Base-by-base conservation (phyloP, 202 grass and related monocot genomes). In the Thinopyrum obtusiflorum region DNA sequence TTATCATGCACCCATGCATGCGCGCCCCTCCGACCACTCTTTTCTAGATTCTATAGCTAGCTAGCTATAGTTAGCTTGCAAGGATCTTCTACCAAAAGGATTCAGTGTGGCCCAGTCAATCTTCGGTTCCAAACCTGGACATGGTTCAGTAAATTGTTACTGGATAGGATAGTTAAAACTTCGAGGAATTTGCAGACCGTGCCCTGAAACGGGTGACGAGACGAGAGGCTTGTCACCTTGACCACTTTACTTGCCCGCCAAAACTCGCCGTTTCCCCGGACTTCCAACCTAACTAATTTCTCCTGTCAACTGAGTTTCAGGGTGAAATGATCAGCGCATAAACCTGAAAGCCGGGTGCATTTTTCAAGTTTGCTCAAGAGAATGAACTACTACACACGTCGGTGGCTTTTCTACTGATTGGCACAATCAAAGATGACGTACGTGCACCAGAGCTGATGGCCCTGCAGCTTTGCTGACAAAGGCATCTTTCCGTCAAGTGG, bases 401-500 rank as follows among this genome's bases (percentile, higher is more conserved):
- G 71, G 42, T 9, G 44, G 5, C 72, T 55, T 76, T 55, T 4
- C 46, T 0, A 86, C 37, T 80, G 77, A 81, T 28, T 29, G 57
- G 59, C 72, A 86, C 78, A 75, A 86, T 57, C 78, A 86, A 73
- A 63, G 84, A 1, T 31, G 42, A 46, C 42, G 66, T 42, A 14
- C 42, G 20, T 28, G 20, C 44, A 21, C 51, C 33, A 61, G 24
- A 36, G 4, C 72, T 73, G 81, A 42, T 28, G 70, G 36, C 3
- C 40, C 60, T 4, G 26, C 39, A 39, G n/a, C 44, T 44, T 20
- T 61, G 49, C 76, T 47, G 64, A 65, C 82, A 76, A 53, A 65
- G 59, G 12, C 60, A 65, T 76, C 71, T 84, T 74, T 83, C 82
- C 60, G 61, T 53, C 74, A 61, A 78, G 32, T 85, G 63, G 57